A percentile compares a stretch with the other conserved stretches of the same genome.
These are phyloP conservation scores for Lachancea sp. DNA, from an alignment of 805 yeast species.

Conservation along the genomic window DNA sequence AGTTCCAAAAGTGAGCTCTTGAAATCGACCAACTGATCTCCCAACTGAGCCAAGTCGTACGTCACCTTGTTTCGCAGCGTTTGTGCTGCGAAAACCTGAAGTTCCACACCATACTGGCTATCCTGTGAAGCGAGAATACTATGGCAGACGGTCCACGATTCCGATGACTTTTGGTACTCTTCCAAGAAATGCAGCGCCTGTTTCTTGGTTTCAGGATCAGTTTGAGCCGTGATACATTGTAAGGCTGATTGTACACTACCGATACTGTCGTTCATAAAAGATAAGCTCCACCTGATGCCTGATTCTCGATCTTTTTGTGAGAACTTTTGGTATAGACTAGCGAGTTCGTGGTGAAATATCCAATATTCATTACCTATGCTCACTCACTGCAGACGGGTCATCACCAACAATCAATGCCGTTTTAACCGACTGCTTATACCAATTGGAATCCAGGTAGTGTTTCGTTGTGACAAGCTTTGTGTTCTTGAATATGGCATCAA, in stretches of 20 bases:
- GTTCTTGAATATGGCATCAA: too few relatives aligned
- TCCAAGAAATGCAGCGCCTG: slow-evolving; percentile 56
- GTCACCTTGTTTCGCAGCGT: slow-evolving; percentile 79
- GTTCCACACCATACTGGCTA: slow-evolving; percentile 39
- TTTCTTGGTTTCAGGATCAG: slow-evolving; percentile 30
- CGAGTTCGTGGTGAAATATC: too few relatives aligned
- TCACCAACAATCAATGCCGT: too few relatives aligned
- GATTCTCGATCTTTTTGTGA: background rate
- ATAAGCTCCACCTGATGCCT: background rate
- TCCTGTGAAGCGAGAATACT: slow-evolving; percentile 39
- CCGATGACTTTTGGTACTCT: slow-evolving; percentile 71
- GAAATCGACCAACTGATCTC: slow-evolving; percentile 48
- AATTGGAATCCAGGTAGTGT: too few relatives aligned
- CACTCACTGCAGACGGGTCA: too few relatives aligned
- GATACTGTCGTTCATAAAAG: slow-evolving; percentile 15
- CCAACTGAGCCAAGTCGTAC: slow-evolving; percentile 75
- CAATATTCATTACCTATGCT: too few relatives aligned
- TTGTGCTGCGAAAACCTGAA: slow-evolving; percentile 82
- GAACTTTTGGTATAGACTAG: too few relatives aligned
- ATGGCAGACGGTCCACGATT: slow-evolving; percentile 74
- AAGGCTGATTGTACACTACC: slow-evolving; percentile 23
- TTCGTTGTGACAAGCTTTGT: too few relatives aligned
- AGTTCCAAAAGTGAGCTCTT: slow-evolving; percentile 58
- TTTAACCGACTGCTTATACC: too few relatives aligned
- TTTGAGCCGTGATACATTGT: slow-evolving; percentile 27